A percentile compares a stretch with the other conserved stretches of the same genome.
Evolutionary conservation across 805 yeast genomes (phyloP).

Genomic region (Candida patagonica): DNA sequence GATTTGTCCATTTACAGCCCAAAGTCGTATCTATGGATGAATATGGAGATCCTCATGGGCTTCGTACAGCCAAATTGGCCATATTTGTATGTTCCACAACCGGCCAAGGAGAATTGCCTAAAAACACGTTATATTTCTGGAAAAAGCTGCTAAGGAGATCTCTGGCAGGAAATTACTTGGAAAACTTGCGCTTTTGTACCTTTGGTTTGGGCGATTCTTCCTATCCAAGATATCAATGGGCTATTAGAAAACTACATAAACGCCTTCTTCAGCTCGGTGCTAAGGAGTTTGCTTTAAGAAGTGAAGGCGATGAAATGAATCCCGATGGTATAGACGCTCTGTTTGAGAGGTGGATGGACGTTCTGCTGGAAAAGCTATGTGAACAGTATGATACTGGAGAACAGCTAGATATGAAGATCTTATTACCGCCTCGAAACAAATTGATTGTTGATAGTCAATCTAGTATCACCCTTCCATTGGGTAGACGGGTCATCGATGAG

Average conservation of each 20-base stretch:
- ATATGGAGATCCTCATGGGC: slow-evolving; percentile 27
- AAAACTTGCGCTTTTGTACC: slow-evolving; percentile 54
- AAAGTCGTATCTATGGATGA: slow-evolving; percentile 48
- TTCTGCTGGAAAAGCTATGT: slow-evolving; percentile 32
- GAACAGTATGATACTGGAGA: slow-evolving; percentile 6
- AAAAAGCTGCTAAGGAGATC: slow-evolving; percentile 56
- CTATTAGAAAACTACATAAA: slow-evolving; percentile 73
- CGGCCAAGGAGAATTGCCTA: slow-evolving; percentile 91
- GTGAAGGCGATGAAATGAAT: slow-evolving; percentile 84
- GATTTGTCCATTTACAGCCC: slow-evolving; percentile 40
- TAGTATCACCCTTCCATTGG: neutral
- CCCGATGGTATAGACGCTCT: slow-evolving; percentile 64
- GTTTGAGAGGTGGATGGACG: slow-evolving; percentile 63
- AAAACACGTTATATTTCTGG: slow-evolving; percentile 70
- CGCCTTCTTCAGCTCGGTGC: slow-evolving; percentile 80
- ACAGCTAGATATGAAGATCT: slow-evolving; percentile 26
- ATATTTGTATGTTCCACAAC: slow-evolving; percentile 75
- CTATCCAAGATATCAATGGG: slow-evolving; percentile 81
- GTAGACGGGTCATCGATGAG: neutral
- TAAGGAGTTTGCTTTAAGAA: slow-evolving; percentile 54
- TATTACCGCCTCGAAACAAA: slow-evolving; percentile 33
- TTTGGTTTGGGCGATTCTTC: slow-evolving; percentile 94
- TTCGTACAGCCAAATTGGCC: slow-evolving; percentile 40
- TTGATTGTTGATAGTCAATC: slow-evolving; percentile 12
- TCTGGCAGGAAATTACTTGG: slow-evolving; percentile 51